phyloP scores from a whole-genome alignment of 192 early-diverging fungal species.

The Kickxella alabastrina region DNA sequence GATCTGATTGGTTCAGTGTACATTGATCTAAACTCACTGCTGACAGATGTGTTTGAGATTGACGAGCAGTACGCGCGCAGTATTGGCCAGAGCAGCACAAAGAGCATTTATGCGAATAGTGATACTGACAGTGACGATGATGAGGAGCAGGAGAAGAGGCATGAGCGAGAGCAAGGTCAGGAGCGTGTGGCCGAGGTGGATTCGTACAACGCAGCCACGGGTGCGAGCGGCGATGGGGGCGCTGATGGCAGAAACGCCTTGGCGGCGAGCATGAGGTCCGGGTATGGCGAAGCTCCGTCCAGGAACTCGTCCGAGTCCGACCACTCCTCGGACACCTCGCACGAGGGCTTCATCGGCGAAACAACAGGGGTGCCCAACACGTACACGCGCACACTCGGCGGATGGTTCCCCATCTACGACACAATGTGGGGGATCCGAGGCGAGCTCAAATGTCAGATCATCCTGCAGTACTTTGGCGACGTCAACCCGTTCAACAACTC shows the following conservation, averaged over 20 bases:
- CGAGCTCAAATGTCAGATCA: constrained; percentile 67
- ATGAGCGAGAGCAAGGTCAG: no score
- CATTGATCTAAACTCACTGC: constrained; percentile 72
- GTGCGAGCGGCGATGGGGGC: background rate
- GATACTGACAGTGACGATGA: background rate
- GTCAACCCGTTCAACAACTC: constrained; percentile 78
- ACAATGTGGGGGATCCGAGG: constrained; percentile 69
- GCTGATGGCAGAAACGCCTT: background rate
- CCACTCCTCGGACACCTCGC: constrained; percentile 3
- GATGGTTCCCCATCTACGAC: constrained; percentile 82
- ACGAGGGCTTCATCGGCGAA: constrained; percentile 18
- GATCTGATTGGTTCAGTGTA: constrained; percentile 76
- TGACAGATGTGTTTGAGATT: constrained; percentile 59
- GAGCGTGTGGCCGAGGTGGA: background rate
- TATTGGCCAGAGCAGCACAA: background rate
- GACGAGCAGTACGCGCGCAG: background rate
- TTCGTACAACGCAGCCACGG: background rate
- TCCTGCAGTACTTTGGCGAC: constrained; percentile 77
- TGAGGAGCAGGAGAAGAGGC: background rate
- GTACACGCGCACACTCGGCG: constrained; percentile 33
- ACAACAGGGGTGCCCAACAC: constrained; percentile 13
- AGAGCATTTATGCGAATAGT: background rate
- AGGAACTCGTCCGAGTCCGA: no score
- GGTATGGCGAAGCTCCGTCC: no score
- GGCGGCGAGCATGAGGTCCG: background rate